Base-by-base conservation (phyloP, 805 yeast genomes). In the Brettanomyces bruxellensis region DNA sequence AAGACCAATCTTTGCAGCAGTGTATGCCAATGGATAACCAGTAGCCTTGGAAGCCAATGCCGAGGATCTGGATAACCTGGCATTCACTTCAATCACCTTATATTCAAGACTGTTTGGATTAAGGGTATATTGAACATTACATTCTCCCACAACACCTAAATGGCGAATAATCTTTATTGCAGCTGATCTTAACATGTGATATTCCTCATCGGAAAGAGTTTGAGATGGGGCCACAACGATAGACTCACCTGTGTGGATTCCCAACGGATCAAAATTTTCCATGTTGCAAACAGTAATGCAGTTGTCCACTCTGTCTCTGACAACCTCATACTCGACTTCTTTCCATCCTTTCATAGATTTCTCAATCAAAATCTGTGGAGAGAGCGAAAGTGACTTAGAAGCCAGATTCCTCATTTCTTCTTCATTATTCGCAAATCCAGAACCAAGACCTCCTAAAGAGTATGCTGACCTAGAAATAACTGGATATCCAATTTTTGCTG, bases 201-300 rank as follows among this genome's bases (percentile, higher is more conserved):
- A 91, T 64, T 91, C 99, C 66, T 90, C 95, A 68, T 91, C 99
- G 36, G 96, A 85, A 59, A 91, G 72, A 38, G 99, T 91, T 70
- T 91, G 99, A 39, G 97, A 89, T 43, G 99, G 99, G 46, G 99
- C 99, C 61, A 93, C 96, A 43, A 91, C 99, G 59, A 91, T 93
- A 38, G 99, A 93, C 67, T 91, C 99, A 72, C 99, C 99, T 47
- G 99, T 91, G 71, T 91, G 99, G 59, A 91, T 85, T 57, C 99
- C 99, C 57, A 91, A 78, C 40, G 99, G 99, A 69, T 91, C 99
- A 58, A 91, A 91, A 73, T 91, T 91, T 72, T 91, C 99, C 99
- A 91, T 91, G 70, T 91, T 91, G 76, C 99, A 91, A 45, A 91
- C 99, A 40, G 99, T 91, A 65, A 91, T 91, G 77, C 99, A 91